Percentiles rank a stretch among this genome's conserved stretches.
phyloP scores from a whole-genome alignment of 2,329 filamentous ascomycete genomes.

The Grosmannia penicillata region DNA sequence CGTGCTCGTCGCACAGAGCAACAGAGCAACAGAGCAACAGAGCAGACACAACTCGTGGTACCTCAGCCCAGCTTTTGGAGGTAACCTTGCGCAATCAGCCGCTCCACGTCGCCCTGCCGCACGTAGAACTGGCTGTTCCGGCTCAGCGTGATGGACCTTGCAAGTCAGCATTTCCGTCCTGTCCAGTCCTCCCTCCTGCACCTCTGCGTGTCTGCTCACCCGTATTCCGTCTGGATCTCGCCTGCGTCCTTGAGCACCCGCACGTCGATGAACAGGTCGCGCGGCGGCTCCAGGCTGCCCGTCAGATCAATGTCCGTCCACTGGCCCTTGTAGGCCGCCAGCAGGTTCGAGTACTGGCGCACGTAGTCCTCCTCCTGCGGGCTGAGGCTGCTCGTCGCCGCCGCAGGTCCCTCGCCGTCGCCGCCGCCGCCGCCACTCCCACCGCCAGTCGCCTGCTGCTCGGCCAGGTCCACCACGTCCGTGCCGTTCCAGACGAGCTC shows the following conservation, averaged over 20 bases:
- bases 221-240: conserved; percentile 98
- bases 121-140: conserved; percentile 99
- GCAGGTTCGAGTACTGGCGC: conserved; percentile 74
- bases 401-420: conserved; percentile 14
- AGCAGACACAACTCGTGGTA: background rate
- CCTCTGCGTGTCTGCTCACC: conserved; percentile 41
- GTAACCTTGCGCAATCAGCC: conserved; percentile 87
- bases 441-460: conserved; percentile 34
- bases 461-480: conserved; percentile 60
- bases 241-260: conserved; percentile 91
- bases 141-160: conserved; percentile 88
- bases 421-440: conserved; percentile 18
- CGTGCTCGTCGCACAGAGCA: no score
- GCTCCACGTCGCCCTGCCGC: conserved; percentile 86
- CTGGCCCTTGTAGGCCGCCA: conserved; percentile 94
- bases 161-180: no score
- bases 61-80: conserved; percentile 72
- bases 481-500: conserved; percentile 84
- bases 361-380: conserved; percentile 97
- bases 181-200: no score
- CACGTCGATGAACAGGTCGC: conserved; percentile 92
- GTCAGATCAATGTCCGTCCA: conserved; percentile 98
- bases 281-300: conserved; percentile 83
- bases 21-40: no score
- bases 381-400: conserved; percentile 57